These are phyloP conservation scores for Aspergillus neoniger DNA, from an alignment of 2,329 filamentous ascomycete genomes.

Conservation along the genomic window DNA sequence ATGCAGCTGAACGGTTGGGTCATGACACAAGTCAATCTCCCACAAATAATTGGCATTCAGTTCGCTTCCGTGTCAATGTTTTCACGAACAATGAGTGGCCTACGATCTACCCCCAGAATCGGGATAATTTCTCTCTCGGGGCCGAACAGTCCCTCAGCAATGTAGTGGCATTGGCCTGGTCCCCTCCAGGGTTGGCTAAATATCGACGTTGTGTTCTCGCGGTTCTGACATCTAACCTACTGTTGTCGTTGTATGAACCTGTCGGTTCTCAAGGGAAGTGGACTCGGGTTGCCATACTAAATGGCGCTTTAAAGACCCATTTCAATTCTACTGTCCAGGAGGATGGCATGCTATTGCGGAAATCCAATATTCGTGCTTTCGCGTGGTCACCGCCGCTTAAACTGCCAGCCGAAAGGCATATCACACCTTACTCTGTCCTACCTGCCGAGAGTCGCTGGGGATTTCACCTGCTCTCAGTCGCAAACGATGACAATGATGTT, in stretches of 20 bases:
- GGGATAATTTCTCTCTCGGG: conserved; percentile 56
- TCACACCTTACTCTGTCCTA: conserved; percentile 18
- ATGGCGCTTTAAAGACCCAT: conserved; percentile 49
- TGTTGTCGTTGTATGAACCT: conserved; percentile 59
- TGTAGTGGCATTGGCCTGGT: conserved; percentile 58
- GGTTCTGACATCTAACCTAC: conserved; percentile 58
- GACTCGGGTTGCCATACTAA: conserved; percentile 56
- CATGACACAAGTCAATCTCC: conserved; percentile 27
- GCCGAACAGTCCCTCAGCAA: conserved; percentile 59
- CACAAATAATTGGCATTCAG: conserved; percentile 38
- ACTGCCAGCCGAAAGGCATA: conserved; percentile 13
- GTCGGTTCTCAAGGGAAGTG: conserved; percentile 51
- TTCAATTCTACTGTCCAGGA: conserved; percentile 31
- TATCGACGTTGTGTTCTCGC: conserved; percentile 57
- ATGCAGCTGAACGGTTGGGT: conserved; percentile 15
- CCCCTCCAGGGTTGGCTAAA: conserved; percentile 56
- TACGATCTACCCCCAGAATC: conserved; percentile 48
- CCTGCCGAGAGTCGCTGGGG: conserved; percentile 16
- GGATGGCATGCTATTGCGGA: conserved; percentile 27
- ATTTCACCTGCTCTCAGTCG: conserved; percentile 35
- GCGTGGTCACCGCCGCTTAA: conserved; percentile 42
- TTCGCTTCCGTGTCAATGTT: conserved; percentile 51
- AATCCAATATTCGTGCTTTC: conserved; percentile 43
- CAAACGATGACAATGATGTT: conserved; percentile 44
- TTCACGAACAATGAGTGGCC: conserved; percentile 57